These are phyloP conservation scores for Neurospora sp. DNA, from an alignment of 495 filamentous ascomycete genomes.

Conservation along the genomic window DNA sequence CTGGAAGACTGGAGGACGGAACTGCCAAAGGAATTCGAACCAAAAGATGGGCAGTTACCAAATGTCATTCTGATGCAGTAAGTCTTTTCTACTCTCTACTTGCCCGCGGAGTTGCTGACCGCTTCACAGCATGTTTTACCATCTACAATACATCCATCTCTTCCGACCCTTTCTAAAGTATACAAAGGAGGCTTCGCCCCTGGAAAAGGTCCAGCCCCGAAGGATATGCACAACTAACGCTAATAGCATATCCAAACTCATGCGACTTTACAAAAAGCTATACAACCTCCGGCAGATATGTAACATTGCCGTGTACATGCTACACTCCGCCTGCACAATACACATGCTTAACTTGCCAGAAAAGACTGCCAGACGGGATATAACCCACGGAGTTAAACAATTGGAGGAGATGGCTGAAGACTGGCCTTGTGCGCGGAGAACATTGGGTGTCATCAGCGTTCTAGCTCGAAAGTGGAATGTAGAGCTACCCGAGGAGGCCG, in stretches of 20 bases:
- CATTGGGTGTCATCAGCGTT: conserved; percentile 73
- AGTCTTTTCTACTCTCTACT: conserved; percentile 24
- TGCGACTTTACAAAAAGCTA: conserved; percentile 85
- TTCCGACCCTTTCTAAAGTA: conserved; percentile 96
- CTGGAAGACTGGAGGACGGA: conserved; percentile 87
- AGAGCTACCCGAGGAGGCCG: conserved; percentile 75
- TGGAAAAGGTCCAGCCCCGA: conserved; percentile 80
- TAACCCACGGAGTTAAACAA: conserved; percentile 81
- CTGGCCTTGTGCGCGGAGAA: conserved; percentile 83
- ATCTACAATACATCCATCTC: conserved; percentile 90
- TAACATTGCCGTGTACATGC: conserved; percentile 92
- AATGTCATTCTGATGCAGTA: conserved; percentile 93
- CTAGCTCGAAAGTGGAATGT: conserved; percentile 85
- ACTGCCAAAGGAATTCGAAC: conserved; percentile 76
- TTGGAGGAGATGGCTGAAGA: conserved; percentile 93
- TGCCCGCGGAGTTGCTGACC: conserved; percentile 20
- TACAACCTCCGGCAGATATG: conserved; percentile 88
- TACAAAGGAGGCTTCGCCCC: conserved; percentile 63
- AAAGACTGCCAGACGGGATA: conserved; percentile 77
- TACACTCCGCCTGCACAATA: conserved; percentile 86
- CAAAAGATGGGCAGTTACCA: conserved; percentile 80
- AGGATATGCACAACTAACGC: conserved; percentile 86
- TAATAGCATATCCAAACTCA: conserved; percentile 75
- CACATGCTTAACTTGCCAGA: conserved; percentile 89
- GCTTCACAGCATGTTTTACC: conserved; percentile 78